Conservation (phyloP, 768 basidiomycete species). For the Astraeus odoratus region DNA sequence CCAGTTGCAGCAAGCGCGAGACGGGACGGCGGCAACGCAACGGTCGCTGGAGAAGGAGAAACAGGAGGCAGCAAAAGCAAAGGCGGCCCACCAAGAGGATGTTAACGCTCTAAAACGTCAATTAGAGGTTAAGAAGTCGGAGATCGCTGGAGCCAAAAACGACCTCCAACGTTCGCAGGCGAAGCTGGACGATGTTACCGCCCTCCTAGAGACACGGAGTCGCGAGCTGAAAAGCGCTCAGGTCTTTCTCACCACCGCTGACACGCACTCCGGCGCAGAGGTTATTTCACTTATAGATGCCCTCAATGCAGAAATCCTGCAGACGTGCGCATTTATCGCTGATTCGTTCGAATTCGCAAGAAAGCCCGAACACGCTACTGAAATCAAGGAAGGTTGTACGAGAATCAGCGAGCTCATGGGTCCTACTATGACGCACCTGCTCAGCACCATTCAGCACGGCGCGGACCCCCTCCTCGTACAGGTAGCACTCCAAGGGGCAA, state of each 20-base stretch:
- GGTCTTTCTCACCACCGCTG: constrained; percentile 37
- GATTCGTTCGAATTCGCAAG: constrained; percentile 31
- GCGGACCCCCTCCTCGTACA: constrained; percentile 35
- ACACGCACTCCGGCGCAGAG: constrained; percentile 38
- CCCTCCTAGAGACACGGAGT: constrained; percentile 28
- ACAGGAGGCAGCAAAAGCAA: constrained; percentile 13
- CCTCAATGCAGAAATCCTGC: constrained; percentile 44
- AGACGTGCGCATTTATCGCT: constrained; percentile 38
- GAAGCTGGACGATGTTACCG: constrained; percentile 21
- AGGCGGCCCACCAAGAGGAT: constrained; percentile 14
- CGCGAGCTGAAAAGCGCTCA: constrained; percentile 37
- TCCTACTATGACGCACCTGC: constrained; percentile 16
- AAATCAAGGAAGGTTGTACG: constrained; percentile 23
- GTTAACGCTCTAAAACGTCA: constrained; percentile 13
- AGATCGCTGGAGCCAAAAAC: constrained; percentile 19
- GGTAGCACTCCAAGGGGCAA: constrained; percentile 29
- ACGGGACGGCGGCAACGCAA: constrained; percentile 10
- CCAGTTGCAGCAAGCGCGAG: constrained; percentile 15
- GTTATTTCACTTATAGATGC: constrained; percentile 32
- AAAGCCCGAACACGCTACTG: constrained; percentile 11
- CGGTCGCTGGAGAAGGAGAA: constrained; percentile 16
- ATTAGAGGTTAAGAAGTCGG: constrained; percentile 17
- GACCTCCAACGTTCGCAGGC: constrained; percentile 21
- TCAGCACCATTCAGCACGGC: constrained; percentile 18
- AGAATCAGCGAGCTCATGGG: constrained; percentile 29